Conservation (phyloP, 73 alveolate species). For the Durusdinium trenchii region DNA sequence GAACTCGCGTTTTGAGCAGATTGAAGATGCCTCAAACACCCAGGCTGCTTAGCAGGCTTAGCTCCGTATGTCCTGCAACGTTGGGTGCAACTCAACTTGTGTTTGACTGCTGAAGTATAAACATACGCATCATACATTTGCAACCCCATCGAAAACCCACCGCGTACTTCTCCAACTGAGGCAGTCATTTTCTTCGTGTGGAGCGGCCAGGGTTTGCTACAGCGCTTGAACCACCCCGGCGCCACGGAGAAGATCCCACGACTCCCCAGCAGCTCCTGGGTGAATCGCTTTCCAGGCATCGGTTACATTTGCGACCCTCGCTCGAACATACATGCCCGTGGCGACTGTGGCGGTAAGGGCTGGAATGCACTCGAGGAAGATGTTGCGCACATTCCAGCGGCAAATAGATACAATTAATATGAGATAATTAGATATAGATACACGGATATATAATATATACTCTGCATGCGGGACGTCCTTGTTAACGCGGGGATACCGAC, state of each 20-base stretch:
- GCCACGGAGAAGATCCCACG: constrained; percentile 59
- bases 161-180: not conserved
- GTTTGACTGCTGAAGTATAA: not conserved
- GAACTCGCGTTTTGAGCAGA: constrained; percentile 5
- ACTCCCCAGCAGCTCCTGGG: constrained; percentile 39
- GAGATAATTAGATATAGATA: too few species aligned
- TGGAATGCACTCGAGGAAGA: too few species aligned
- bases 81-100: not conserved
- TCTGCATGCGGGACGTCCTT: too few species aligned
- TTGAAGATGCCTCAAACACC: constrained; percentile 48
- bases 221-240: constrained; percentile 62
- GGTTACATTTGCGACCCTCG: constrained; percentile 31
- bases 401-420: too few species aligned
- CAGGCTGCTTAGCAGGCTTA: not conserved
- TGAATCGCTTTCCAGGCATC: constrained; percentile 62
- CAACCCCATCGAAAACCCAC: not conserved
- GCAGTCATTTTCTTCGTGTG: constrained; percentile 59
- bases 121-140: not conserved
- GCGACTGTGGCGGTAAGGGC: too few species aligned
- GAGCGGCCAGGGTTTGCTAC: constrained; percentile 87
- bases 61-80: not conserved
- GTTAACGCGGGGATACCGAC: too few species aligned
- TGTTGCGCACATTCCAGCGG: too few species aligned
- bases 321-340: too few species aligned
- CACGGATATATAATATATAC: too few species aligned